Conservation (phyloP, 2,329 filamentous ascomycete genomes). For the Claviceps spartinae region DNA sequence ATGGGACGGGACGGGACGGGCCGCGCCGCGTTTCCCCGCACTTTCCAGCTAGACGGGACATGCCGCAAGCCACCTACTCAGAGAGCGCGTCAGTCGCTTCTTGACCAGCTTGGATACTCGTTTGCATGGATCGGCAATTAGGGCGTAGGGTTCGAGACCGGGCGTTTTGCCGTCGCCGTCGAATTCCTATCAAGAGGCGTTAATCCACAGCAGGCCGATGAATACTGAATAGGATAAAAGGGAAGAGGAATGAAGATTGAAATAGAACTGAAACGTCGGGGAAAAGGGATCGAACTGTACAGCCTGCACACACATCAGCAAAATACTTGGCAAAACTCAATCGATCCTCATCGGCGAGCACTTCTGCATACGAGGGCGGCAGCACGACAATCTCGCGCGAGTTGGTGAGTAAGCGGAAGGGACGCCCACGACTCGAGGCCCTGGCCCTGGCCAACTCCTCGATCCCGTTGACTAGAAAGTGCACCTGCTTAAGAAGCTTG, state of each 20-base stretch:
- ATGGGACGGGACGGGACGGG: too few relatives aligned
- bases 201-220: neutral
- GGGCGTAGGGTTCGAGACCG: conserved; percentile 6
- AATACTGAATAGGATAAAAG: neutral
- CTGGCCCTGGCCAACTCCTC: conserved; percentile 4
- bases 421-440: neutral
- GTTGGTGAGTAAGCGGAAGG: conserved; percentile 7
- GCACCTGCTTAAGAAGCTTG: conserved; percentile 4
- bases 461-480: conserved; percentile 5
- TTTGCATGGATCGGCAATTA: conserved; percentile 6
- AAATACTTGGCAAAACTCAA: conserved; percentile 7
- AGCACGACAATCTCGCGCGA: conserved; percentile 7
- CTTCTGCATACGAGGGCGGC: conserved; percentile 5
- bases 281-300: neutral
- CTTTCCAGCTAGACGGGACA: too few relatives aligned
- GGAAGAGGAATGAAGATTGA: neutral
- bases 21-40: too few relatives aligned
- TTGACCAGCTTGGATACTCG: conserved; percentile 4
- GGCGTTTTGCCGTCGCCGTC: conserved; percentile 7
- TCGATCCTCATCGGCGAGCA: conserved; percentile 2
- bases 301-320: conserved; percentile 3
- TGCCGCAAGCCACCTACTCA: conserved; percentile 1
- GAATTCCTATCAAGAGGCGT: conserved; percentile 4
- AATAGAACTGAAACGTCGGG: too few relatives aligned
- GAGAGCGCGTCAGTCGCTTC: conserved; percentile 6